Base-by-base conservation (phyloP, 139 green algal species). In the Coelastrella sp. region DNA sequence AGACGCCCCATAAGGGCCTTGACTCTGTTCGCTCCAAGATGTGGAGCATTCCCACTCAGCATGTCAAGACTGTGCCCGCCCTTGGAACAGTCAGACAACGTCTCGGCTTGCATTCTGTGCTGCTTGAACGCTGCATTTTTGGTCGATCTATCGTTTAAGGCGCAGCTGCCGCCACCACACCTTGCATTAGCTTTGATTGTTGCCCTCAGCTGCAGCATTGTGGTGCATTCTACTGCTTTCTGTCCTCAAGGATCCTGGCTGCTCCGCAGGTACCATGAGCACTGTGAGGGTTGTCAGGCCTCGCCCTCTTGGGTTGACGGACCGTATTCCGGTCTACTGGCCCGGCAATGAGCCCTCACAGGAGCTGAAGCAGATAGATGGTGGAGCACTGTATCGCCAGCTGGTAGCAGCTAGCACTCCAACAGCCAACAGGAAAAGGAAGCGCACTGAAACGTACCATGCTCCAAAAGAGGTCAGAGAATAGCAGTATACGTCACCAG, bases 271-370 rank as follows among this genome's bases (percentile, higher is more conserved):
- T 4, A 7, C 5, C 2, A 87, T 87, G 82, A 87, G 82, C 65
- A 91, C 66, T 58, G 87, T 86, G n/a, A 56, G 87, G 19, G 79
- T 86, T 32, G 88, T 91, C 20, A 58, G 88, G 80, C 88, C 88
- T 23, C 88, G 88, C 23, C 88, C 88, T 16, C 73, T 91, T 22
- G 73, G 59, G 11, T 19, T 77, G 14, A 79, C 64, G 7, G 88
- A 91, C 65, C 88, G 88, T 68, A 91, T 91, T 54, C 88, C 88
- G 32, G 80, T 91, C 20, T 91, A 73, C 68, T 91, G 88, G 88
- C 57, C 88, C 54, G 80, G 80, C 4, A 58, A 68, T 11, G 88
- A 91, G 88, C 78, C 80, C 10, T 71, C 88, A 3, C 60, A 85
- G 71, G 88, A 91, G 73, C 80, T 91, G 22, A 87, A 86, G 22